A percentile compares a stretch with the other conserved stretches of the same genome.
These are phyloP conservation scores for Skeletonema marinoi DNA, from an alignment of 108 stramenopile species.

Conservation along the genomic window DNA sequence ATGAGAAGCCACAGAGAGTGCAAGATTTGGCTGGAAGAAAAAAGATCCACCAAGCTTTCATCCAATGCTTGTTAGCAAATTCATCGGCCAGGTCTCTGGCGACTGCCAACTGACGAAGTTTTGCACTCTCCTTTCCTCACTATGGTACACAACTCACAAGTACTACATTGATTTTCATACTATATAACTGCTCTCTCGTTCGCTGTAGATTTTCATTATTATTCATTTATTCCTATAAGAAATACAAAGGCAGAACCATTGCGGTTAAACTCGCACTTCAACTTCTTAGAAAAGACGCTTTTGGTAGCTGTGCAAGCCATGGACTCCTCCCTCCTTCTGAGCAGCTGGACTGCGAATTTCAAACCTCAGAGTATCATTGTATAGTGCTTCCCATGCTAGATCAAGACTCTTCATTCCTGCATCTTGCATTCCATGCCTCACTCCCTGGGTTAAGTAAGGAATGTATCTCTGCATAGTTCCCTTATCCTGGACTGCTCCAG, in stretches of 20 bases:
- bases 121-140: too few relatives aligned
- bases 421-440: constrained; percentile 98
- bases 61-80: too few relatives aligned
- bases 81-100: too few relatives aligned
- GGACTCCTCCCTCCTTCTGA: constrained; percentile 99
- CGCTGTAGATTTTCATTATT: background rate
- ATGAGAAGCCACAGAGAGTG: too few relatives aligned
- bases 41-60: too few relatives aligned
- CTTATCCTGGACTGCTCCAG: constrained; percentile 99
- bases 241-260: background rate
- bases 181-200: background rate
- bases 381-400: constrained; percentile 78
- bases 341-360: constrained; percentile 99
- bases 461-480: constrained; percentile 96
- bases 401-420: constrained; percentile 80
- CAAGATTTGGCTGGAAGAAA: too few relatives aligned
- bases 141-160: too few relatives aligned
- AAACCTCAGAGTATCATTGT: constrained; percentile 83
- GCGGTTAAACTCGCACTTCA: background rate
- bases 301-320: constrained; percentile 97
- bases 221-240: background rate
- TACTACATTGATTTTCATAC: too few relatives aligned
- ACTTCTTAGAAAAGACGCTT: constrained; percentile 83
- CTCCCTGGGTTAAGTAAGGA: constrained; percentile 97
- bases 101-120: too few relatives aligned